Evolutionary conservation across 495 filamentous ascomycete genomes (phyloP).

Genomic region (Penicillium robsamsonii): DNA sequence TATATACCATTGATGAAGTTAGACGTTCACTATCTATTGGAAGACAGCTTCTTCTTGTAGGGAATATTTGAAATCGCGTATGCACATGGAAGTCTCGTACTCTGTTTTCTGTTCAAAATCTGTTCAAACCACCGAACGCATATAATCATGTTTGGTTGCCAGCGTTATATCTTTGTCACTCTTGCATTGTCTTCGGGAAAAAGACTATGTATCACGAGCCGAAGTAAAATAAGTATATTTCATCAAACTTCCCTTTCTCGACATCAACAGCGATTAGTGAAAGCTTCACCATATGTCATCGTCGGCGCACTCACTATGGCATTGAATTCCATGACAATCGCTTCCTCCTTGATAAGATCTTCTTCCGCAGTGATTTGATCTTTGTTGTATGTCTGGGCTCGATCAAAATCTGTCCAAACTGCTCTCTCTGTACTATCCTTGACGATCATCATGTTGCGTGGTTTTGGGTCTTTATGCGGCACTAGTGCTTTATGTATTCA

Average conservation of each 20-base stretch:
- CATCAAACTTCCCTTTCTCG: background rate
- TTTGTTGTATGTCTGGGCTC: background rate
- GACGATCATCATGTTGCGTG: background rate
- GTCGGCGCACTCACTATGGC: background rate
- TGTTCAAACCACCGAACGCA: no score
- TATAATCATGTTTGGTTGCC: no score
- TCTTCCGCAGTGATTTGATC: background rate
- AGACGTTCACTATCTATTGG: background rate
- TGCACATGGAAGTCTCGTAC: no score
- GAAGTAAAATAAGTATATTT: background rate
- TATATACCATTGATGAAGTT: background rate
- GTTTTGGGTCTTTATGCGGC: background rate
- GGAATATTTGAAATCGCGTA: no score
- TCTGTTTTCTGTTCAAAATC: no score
- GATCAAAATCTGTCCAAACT: background rate
- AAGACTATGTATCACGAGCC: background rate
- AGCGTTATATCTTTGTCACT: no score
- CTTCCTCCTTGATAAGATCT: background rate
- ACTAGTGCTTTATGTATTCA: background rate
- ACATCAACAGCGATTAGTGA: background rate
- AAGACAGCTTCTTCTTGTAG: no score
- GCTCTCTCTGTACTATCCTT: background rate
- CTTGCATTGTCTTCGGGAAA: background rate
- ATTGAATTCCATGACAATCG: background rate
- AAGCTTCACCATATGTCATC: background rate